Percentiles rank a stretch among this genome's conserved stretches.
Evolutionary conservation across 1,284 basidiomycete species (phyloP).

Genomic region (Ceratobasidium sp.): DNA sequence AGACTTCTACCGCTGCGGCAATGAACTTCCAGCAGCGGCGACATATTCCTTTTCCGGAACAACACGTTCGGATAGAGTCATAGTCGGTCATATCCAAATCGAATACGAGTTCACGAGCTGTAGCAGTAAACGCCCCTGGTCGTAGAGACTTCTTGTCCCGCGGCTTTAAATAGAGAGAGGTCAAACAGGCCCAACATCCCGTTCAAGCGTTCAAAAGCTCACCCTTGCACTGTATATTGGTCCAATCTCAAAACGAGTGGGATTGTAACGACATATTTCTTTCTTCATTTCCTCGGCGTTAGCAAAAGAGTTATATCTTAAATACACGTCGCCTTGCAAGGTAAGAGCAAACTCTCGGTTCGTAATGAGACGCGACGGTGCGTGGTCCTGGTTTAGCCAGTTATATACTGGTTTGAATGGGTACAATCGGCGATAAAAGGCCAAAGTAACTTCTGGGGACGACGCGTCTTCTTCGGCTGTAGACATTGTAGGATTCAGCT

Average conservation of each 20-base stretch:
- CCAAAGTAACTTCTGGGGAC: conserved; percentile 77
- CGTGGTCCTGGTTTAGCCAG: conserved; percentile 94
- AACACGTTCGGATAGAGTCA: conserved; percentile 95
- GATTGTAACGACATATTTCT: conserved; percentile 83
- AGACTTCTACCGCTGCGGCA: conserved; percentile 88
- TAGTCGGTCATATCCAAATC: conserved; percentile 99
- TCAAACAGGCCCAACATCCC: conserved; percentile 19
- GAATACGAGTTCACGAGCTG: conserved; percentile 93
- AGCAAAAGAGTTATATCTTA: conserved; percentile 94
- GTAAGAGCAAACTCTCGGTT: conserved; percentile 99
- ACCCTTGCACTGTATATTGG: conserved; percentile 92
- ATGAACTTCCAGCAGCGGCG: conserved; percentile 96
- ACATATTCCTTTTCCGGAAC: conserved; percentile 92
- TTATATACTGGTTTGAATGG: conserved; percentile 93
- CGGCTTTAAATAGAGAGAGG: conserved; percentile 64
- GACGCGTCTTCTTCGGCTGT: conserved; percentile 53
- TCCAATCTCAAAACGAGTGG: conserved; percentile 96
- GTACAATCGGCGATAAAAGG: conserved; percentile 92
- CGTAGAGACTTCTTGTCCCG: conserved; percentile 90
- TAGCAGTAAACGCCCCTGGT: conserved; percentile 77
- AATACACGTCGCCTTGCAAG: conserved; percentile 88
- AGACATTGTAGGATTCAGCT: conserved; percentile 25
- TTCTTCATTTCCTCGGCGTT: conserved; percentile 91
- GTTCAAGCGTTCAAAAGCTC: conserved; percentile 51
- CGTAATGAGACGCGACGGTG: conserved; percentile 75